Evolutionary conservation across 116 monocot genomes (phyloP).

Genomic region (Iris pallida): DNA sequence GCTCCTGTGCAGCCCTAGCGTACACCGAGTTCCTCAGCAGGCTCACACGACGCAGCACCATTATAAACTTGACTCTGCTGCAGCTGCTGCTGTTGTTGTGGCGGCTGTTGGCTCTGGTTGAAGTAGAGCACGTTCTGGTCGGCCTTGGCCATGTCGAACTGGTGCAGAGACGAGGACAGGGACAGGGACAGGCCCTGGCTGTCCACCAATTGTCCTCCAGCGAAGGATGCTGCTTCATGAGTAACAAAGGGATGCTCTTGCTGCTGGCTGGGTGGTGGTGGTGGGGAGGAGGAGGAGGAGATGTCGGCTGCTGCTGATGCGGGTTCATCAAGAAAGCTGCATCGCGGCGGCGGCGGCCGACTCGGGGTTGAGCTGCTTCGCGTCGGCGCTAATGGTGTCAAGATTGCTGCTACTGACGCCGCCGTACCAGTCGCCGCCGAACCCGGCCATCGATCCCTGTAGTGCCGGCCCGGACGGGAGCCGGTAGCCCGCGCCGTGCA

Average conservation of each 20-base stretch:
- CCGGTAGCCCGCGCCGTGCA: slow-evolving; percentile 23
- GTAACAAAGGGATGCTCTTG: slow-evolving; percentile 11
- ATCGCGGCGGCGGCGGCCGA: slow-evolving; percentile 66
- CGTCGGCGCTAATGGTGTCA: too few relatives aligned
- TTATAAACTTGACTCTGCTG: not conserved
- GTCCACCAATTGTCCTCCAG: slow-evolving; percentile 31
- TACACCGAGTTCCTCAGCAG: slow-evolving; percentile 48
- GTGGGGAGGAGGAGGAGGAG: slow-evolving; percentile 41
- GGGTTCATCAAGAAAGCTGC: slow-evolving; percentile 85
- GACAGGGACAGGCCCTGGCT: slow-evolving; percentile 63
- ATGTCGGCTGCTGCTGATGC: slow-evolving; percentile 20
- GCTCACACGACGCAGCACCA: too few relatives aligned
- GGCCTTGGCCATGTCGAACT: slow-evolving; percentile 62
- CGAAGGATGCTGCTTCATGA: slow-evolving; percentile 18
- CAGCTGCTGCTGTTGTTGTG: too few relatives aligned
- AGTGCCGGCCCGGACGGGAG: not conserved
- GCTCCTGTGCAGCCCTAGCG: slow-evolving; percentile 48
- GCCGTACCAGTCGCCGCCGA: slow-evolving; percentile 19
- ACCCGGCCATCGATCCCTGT: not conserved
- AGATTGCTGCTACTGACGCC: not conserved
- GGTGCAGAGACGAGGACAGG: slow-evolving; percentile 65
- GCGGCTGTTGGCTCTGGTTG: too few relatives aligned
- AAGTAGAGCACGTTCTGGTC: not conserved
- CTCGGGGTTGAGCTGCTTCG: slow-evolving; percentile 41
- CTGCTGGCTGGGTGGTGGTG: not conserved